Base-by-base conservation (phyloP, 2,329 filamentous ascomycete genomes). In the Ophiostoma sp. region DNA sequence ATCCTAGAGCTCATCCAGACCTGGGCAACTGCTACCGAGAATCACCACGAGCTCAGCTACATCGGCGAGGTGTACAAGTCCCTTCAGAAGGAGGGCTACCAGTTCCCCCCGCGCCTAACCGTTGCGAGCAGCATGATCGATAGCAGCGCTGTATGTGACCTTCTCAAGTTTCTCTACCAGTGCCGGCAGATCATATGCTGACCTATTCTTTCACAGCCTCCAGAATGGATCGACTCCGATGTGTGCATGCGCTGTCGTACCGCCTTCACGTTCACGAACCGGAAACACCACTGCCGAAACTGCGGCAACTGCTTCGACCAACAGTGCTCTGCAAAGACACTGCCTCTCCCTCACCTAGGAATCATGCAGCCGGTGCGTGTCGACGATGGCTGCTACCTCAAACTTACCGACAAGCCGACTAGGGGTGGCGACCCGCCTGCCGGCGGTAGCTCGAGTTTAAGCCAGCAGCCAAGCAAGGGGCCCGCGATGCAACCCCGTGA, bases 221-320 rank as follows among this genome's bases (percentile, higher is more conserved):
- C 95, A 0, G 95, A 99, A 79, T 99, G 95, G 95, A 88, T 89
- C 66, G 95, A 99, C 79, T 97, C 94, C 11, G 95, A 99, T 75
- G 94, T 99, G 44, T 99, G 95, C 78, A 97, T 99, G 93, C 90
- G 95, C 76, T 99, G 95, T 78, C 88, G 95, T 73, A 97, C 94
- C 12, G 81, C 92, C 18, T 99, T 99, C 75, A 97, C 92, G 64
- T 97, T 99, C 76, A 99, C 94, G 68, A 99, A 99, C 78, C 89
- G 95, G 75, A 99, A 98, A 77, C 95, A 99, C 76, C 95, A 99
- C 78, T 99, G 95, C 76, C 89, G 95, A 72, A 99, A 99, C 78
- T 99, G 95, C 75, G 95, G 95, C 66, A 97, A 95, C 78, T 95
- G 96, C 75, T 99, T 99, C 77, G 96, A 97, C 76, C 92, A 94